These are phyloP conservation scores for Eutrema japonicum DNA, from an alignment of 345 rosid genomes.

Conservation along the genomic window DNA sequence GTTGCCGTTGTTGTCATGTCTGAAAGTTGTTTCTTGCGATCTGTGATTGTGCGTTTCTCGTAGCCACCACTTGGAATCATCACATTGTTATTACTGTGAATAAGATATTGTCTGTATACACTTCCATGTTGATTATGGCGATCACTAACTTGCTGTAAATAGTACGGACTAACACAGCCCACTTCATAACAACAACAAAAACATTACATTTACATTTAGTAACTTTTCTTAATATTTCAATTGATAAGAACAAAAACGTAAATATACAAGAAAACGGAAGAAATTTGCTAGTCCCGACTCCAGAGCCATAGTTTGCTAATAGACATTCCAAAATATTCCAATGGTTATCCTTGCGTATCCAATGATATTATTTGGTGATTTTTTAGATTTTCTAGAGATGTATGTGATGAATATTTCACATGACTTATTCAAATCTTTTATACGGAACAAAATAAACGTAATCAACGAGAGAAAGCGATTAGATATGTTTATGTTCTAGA, in stretches of 20 bases:
- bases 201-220: no score
- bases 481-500: background rate
- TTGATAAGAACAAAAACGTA: background rate
- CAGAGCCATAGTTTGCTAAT: background rate
- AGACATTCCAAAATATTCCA: background rate
- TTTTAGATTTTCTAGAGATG: background rate
- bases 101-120: conserved; percentile 27
- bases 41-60: conserved; percentile 26
- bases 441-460: background rate
- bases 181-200: conserved; percentile 23
- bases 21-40: conserved; percentile 34
- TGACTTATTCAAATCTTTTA: no score
- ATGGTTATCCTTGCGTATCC: background rate
- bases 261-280: background rate
- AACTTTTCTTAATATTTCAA: no score
- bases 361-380: background rate
- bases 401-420: background rate
- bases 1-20: conserved; percentile 24
- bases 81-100: conserved; percentile 21
- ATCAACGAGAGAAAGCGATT: background rate
- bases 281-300: background rate
- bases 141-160: conserved; percentile 37
- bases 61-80: conserved; percentile 31
- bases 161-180: conserved; percentile 43
- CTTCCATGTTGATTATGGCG: conserved; percentile 24